Evolutionary conservation across 768 basidiomycete genomes (phyloP), one percentile per base, ranked within the genome.

Genomic region (Leccinellum albellum): DNA sequence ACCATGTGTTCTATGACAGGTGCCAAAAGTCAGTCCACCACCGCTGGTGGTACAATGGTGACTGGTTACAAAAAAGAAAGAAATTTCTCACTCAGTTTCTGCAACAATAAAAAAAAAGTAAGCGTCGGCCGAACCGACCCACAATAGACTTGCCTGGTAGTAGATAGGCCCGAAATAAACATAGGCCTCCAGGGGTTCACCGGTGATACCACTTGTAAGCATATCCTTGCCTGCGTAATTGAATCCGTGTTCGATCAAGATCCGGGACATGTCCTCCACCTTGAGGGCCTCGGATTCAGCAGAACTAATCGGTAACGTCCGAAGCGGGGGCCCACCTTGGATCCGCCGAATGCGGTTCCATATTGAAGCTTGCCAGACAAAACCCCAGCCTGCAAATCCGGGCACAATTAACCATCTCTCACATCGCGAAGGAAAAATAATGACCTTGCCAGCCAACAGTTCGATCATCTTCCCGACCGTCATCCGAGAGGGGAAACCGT

Each of bases 391-490:
- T 93, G 61, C 5, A 51, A 42, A 42, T 20, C 20, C 40, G 40
- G n/a, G 6, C 45, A 26, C 23, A 44, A 28, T 37, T 20, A 32
- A 9, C 6, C 10, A 13, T n/a, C 9, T n/a, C 49, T 31, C 9
- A 33, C 21, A 10, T 20, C 13, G 7, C 6, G 20, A 31, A 50
- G 15, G 31, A 21, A 23, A 6, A 33, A 15, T 12, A 33, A 15
- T n/a, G 56, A 90, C 91, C 82, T 99, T 99, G 51, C 97, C 96
- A 13, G 94, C 91, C 31, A 99, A 76, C 21, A 98, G 79, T 73
- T 99, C 97, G 53, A 99, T 97, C 97, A 99, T 99, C 78, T 99
- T 99, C 50, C 97, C 97, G 28, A 99, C 97, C 24, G 97, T 99
- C 94, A 95, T 98, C 54, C 96, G 91, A 56, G 93, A 96, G 5